A percentile compares a stretch with the other conserved stretches of the same genome.
Conservation (phyloP, 768 basidiomycete genomes). For the Rossbeevera mucosa region DNA sequence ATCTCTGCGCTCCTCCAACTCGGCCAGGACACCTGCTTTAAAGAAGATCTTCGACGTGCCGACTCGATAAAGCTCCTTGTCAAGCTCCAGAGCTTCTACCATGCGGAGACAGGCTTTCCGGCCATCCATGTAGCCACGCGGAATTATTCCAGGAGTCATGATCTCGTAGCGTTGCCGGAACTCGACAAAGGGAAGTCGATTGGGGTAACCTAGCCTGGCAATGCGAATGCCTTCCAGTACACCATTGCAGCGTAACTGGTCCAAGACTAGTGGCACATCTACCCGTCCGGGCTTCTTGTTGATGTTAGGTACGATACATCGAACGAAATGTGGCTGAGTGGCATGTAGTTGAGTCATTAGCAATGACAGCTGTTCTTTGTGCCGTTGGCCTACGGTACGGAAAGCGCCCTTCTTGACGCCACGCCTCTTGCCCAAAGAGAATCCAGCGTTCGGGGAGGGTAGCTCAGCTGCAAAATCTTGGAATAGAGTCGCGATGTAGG, state of each 20-base stretch:
- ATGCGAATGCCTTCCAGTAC: constrained; percentile 98
- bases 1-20: constrained; percentile 91
- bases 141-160: constrained; percentile 88
- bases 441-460: constrained; percentile 33
- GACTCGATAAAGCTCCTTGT: constrained; percentile 79
- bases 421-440: constrained; percentile 57
- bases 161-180: constrained; percentile 97
- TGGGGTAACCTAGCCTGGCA: constrained; percentile 94
- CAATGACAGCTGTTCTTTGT: constrained; percentile 90
- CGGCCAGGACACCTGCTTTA: constrained; percentile 96
- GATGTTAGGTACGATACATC: constrained; percentile 95
- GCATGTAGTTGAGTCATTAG: constrained; percentile 88
- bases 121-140: constrained; percentile 96
- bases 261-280: constrained; percentile 91
- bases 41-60: constrained; percentile 99
- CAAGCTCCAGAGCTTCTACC: constrained; percentile 84
- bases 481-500: constrained; percentile 80
- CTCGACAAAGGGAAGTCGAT: constrained; percentile 93
- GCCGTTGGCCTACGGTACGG: constrained; percentile 90
- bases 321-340: constrained; percentile 96
- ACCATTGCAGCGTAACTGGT: constrained; percentile 97
- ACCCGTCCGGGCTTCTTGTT: constrained; percentile 88
- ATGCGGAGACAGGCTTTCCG: constrained; percentile 90
- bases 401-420: constrained; percentile 93
- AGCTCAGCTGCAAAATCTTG: constrained; percentile 64